Conservation (phyloP, 768 basidiomycete species). For the Solioccasus polychromus region DNA sequence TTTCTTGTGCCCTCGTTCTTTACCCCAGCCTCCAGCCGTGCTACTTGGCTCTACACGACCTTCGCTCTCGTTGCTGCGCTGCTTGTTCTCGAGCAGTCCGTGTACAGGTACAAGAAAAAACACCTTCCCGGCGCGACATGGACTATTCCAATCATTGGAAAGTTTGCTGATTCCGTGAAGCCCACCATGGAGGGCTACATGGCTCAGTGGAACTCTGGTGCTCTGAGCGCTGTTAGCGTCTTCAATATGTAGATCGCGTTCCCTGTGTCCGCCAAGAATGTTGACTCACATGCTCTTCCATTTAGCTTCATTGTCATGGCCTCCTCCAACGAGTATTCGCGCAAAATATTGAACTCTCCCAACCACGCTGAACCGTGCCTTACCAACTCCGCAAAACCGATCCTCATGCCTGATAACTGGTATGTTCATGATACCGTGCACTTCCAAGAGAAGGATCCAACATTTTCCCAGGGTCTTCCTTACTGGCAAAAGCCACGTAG, state of each 20-base stretch:
- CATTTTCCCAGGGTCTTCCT: slow-evolving; percentile 83
- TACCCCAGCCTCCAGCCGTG: slow-evolving; percentile 22
- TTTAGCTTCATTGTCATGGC: slow-evolving; percentile 98
- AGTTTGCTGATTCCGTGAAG: slow-evolving; percentile 88
- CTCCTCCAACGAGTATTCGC: slow-evolving; percentile 86
- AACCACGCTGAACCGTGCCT: slow-evolving; percentile 91
- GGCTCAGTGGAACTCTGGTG: slow-evolving; percentile 88
- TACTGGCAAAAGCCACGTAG: slow-evolving; percentile 88
- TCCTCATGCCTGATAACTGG: slow-evolving; percentile 89
- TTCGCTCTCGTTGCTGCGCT: slow-evolving; percentile 66
- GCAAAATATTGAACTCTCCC: slow-evolving; percentile 96
- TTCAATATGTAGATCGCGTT: slow-evolving; percentile 84
- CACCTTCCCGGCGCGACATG: slow-evolving; percentile 83
- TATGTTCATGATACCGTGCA: slow-evolving; percentile 32
- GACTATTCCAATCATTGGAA: slow-evolving; percentile 98
- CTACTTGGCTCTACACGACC: slow-evolving; percentile 67
- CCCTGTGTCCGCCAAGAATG: not conserved
- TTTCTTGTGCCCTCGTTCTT: slow-evolving; percentile 50
- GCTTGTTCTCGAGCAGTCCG: slow-evolving; percentile 80
- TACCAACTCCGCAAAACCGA: slow-evolving; percentile 84
- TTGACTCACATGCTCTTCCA: slow-evolving; percentile 6
- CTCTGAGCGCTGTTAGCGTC: slow-evolving; percentile 85
- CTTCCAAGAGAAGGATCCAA: not conserved
- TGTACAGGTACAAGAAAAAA: slow-evolving; percentile 87
- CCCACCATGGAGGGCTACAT: slow-evolving; percentile 92